Evolutionary conservation across 805 yeast species (phyloP).

Genomic region (Nakazawaea ambrosiae): DNA sequence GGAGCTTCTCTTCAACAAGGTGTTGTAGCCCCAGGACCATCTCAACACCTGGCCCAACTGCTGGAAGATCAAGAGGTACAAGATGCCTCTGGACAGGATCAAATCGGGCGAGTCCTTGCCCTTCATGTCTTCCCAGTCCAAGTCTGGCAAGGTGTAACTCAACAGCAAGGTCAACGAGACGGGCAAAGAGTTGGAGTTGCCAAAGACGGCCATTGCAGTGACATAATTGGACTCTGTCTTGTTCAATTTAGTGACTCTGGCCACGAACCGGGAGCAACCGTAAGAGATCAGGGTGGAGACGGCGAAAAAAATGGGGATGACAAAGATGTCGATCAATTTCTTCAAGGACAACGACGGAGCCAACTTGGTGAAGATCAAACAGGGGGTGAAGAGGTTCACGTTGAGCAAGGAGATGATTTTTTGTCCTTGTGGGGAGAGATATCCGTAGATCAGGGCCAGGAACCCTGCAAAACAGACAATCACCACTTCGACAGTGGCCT

Average conservation of each 20-base stretch:
- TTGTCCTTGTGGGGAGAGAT: conserved; percentile 67
- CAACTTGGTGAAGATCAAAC: conserved; percentile 81
- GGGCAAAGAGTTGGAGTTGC: conserved; percentile 91
- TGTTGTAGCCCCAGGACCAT: conserved; percentile 87
- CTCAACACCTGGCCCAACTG: conserved; percentile 77
- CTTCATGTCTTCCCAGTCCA: conserved; percentile 67
- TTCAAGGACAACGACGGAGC: conserved; percentile 61
- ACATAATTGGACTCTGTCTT: conserved; percentile 82
- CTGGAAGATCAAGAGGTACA: conserved; percentile 69
- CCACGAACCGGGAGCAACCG: conserved; percentile 49
- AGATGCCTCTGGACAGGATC: conserved; percentile 71
- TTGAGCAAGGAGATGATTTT: conserved; percentile 70
- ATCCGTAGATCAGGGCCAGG: conserved; percentile 68
- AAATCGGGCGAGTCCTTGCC: conserved; percentile 55
- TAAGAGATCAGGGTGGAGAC: conserved; percentile 74
- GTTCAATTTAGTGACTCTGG: conserved; percentile 50
- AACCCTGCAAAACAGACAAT: conserved; percentile 82
- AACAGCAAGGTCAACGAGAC: conserved; percentile 81
- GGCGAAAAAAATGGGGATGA: conserved; percentile 82
- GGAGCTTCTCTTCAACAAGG: conserved; percentile 48
- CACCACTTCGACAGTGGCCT: conserved; percentile 89
- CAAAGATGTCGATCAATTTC: conserved; percentile 71
- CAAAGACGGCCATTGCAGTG: conserved; percentile 95
- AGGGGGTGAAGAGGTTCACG: conserved; percentile 92
- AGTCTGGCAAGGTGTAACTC: conserved; percentile 67